Base-by-base conservation (phyloP, 1,284 basidiomycete genomes). In the Volvariella surrecta region DNA sequence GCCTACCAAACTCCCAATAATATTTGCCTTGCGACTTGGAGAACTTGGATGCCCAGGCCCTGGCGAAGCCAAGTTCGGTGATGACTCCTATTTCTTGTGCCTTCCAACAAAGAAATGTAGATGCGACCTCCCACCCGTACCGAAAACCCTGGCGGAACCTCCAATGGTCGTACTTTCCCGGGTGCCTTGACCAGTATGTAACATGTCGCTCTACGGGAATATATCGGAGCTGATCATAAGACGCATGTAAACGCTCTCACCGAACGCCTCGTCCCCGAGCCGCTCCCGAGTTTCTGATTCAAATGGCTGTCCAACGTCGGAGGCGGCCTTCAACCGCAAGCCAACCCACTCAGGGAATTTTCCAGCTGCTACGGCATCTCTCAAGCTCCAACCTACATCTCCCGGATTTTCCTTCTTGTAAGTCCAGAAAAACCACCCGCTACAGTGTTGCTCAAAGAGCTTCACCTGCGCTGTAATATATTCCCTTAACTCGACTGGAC, bases 401-500 rank as follows among this genome's bases (percentile, higher is more conserved):
- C 81, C 79, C 2, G 58, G 61, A 4, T 69, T 61, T 44, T 82
- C 74, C 59, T 91, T 90, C 68, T 84, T 89, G 58, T 80, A 85
- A 32, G 88, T 91, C 91, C 90, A 95, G 61, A 86, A 93, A 64
- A 81, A 93, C 74, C 77, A 88, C 2, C 90, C 90, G 0, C 76
- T 79, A 45, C 84, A 83, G 28, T 65, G 58, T 43, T 63, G 59
- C 50, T 91, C 84, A 50, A 75, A 92, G 28, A 86, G 52, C 16
- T 70, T 71, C 43, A 91, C 63, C 60, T 94, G 80, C 8, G 86
- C 80, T 13, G 67, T 59, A 3, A 84, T 68, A 51, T 76, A 90
- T 55, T 60, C 74, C 67, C 52, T 66, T 62, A 50, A 64, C 58
- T 54, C 74, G 15, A 6, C 8, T 16, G 34, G 18, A 19, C 34